phyloP scores from a whole-genome alignment of 2,329 filamentous ascomycete species.

The Penicillium sclerotigenum region DNA sequence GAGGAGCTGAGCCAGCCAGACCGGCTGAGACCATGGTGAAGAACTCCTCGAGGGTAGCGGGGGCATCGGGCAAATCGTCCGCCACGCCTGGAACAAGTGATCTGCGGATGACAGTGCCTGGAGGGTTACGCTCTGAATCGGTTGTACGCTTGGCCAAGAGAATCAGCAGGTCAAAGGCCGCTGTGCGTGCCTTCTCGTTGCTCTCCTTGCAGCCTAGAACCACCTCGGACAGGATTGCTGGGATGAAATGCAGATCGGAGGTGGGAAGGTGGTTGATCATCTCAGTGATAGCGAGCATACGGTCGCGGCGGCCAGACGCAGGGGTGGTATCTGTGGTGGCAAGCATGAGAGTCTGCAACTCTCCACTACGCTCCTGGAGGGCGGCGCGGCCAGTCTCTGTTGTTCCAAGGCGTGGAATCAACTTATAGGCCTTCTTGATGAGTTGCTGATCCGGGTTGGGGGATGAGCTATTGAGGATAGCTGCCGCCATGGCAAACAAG shows the following conservation, averaged over 20 bases:
- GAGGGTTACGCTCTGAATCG: conserved; percentile 52
- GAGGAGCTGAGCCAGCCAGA: conserved; percentile 84
- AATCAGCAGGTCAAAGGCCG: conserved; percentile 86
- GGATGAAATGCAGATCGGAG: conserved; percentile 85
- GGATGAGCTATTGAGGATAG: conserved; percentile 67
- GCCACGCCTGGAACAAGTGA: conserved; percentile 85
- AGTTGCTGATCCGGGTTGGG: conserved; percentile 70
- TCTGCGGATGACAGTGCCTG: conserved; percentile 75
- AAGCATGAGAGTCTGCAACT: conserved; percentile 79
- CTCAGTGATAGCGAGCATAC: conserved; percentile 76
- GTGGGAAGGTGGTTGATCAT: conserved; percentile 75
- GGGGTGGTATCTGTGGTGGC: conserved; percentile 79
- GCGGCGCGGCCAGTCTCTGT: conserved; percentile 75
- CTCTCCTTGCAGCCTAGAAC: conserved; percentile 97
- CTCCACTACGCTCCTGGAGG: conserved; percentile 68
- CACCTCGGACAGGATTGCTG: conserved; percentile 84
- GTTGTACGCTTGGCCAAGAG: conserved; percentile 82
- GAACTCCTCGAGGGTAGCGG: conserved; percentile 86
- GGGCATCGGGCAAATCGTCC: conserved; percentile 69
- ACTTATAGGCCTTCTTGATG: conserved; percentile 98
- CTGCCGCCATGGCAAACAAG: conserved; percentile 80
- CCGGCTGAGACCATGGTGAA: conserved; percentile 98
- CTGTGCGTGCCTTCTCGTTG: conserved; percentile 87
- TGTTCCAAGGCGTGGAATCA: conserved; percentile 84
- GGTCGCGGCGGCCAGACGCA: conserved; percentile 79